Base-by-base conservation (phyloP, 305 asterid species). In the Solanum hybrid region DNA sequence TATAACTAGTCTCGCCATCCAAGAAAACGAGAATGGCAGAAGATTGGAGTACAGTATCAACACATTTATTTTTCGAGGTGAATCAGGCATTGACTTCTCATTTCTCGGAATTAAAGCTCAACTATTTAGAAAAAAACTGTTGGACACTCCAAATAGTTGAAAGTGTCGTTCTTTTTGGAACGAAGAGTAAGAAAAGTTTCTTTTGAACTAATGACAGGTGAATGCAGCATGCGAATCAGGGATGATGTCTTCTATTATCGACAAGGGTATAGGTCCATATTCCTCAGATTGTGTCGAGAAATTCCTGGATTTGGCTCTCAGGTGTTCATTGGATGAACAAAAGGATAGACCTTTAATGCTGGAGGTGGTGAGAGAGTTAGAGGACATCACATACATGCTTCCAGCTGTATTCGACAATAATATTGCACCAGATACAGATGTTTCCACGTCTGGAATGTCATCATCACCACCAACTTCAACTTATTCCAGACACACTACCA, bases 231-330 rank as follows among this genome's bases (percentile, higher is more conserved):
- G 93, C 29, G 91, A 88, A 88, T 94, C 97, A 3, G 97, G 99
- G 71, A 92, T 87, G 90, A 90, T 95, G 75, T 93, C 94, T 95
- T 95, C 99, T 1, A 89, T 94, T 76, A 94, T 96, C 11, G 99
- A 96, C 75, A 94, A 92, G 27, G 79, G 75, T n/a, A 94, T 96
- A 96, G 98, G 98, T 64, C 94, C 99, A 22, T 94, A 96, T 91
- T 96, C 98, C 87, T 92, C 94, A 2, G 97, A 96, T 79, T 93
- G 97, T 29, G 95, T 95, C 38, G 92, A 92, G 87, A 96, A 94
- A 93, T 96, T 96, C 37, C 5, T 96, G 60, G 91, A 88, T 56
- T 92, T 96, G 81, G 97, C 98, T 42, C 95, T 96, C 29, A 95
- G 91, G 64, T 96, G 99, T 91, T 96, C 98, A 92, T 92, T 86